phyloP scores from a whole-genome alignment of 352 stramenopile species.

The Globisporangium nunn region DNA sequence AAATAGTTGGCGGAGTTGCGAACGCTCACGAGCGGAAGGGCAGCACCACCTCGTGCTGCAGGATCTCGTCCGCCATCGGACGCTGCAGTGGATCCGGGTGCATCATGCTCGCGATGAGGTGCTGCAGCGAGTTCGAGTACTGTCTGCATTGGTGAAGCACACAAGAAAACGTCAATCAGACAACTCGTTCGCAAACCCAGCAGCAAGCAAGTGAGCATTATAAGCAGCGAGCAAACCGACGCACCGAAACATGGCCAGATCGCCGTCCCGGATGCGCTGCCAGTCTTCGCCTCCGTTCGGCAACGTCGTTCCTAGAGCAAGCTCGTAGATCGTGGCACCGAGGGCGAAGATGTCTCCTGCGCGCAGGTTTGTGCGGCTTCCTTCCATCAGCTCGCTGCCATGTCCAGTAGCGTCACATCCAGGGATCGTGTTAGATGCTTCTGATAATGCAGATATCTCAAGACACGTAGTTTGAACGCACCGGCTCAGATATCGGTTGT shows the following conservation, averaged over 20 bases:
- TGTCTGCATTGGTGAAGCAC: conserved; percentile 26
- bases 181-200: not conserved
- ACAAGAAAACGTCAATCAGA: conserved; percentile 2
- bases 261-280: conserved; percentile 82
- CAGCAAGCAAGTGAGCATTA: too few relatives aligned
- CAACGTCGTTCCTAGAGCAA: conserved; percentile 60
- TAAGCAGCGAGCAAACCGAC: not conserved
- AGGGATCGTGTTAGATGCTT: not conserved
- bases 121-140: conserved; percentile 84
- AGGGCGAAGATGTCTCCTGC: conserved; percentile 82
- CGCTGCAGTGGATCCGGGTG: conserved; percentile 79
- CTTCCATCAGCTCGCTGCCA: conserved; percentile 66
- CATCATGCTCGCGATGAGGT: conserved; percentile 84
- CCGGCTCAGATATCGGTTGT: conserved; percentile 84
- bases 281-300: conserved; percentile 73
- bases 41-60: conserved; percentile 77
- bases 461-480: conserved; percentile 12
- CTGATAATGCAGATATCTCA: too few relatives aligned
- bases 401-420: not conserved
- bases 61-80: conserved; percentile 72
- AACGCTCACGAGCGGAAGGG: conserved; percentile 31
- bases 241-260: conserved; percentile 72
- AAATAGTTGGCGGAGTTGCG: not conserved
- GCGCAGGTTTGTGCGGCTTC: conserved; percentile 64
- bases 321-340: conserved; percentile 78